These are phyloP conservation scores for Alternaria metachromatica DNA, from an alignment of 2,329 filamentous ascomycete genomes.

Conservation along the genomic window DNA sequence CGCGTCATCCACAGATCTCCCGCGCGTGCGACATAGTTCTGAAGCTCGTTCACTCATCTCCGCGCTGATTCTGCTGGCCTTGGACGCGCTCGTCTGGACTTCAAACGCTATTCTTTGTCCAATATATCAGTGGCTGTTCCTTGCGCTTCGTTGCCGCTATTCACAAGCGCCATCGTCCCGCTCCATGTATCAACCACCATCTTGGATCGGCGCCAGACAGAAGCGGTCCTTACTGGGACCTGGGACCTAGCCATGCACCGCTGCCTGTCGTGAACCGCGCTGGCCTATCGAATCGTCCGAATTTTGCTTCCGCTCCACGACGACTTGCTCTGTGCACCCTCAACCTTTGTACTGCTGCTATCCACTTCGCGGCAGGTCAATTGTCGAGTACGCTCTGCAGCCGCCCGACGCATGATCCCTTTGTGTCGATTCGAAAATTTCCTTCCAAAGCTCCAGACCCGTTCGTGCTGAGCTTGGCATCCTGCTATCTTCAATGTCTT, in stretches of 20 bases:
- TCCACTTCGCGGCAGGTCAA: conserved; percentile 15
- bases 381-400: conserved; percentile 27
- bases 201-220: conserved; percentile 39
- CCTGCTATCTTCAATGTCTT: conserved; percentile 1
- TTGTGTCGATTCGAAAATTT: conserved; percentile 4
- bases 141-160: conserved; percentile 13
- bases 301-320: conserved; percentile 20
- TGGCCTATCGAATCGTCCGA: conserved; percentile 34
- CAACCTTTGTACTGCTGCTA: conserved; percentile 19
- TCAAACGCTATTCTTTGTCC: not conserved
- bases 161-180: conserved; percentile 18
- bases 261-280: conserved; percentile 25
- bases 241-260: conserved; percentile 32
- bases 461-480: not conserved
- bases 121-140: not conserved
- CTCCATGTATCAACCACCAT: conserved; percentile 31
- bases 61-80: not conserved
- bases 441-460: not conserved
- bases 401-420: conserved; percentile 18
- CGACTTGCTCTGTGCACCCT: conserved; percentile 27
- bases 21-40: conserved; percentile 26
- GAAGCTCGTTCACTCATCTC: conserved; percentile 9
- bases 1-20: conserved; percentile 30
- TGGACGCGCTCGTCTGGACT: not conserved
- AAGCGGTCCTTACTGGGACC: conserved; percentile 29